Evolutionary conservation across 2,329 filamentous ascomycete genomes (phyloP).

Genomic region (Trichoderma koningiopsis): DNA sequence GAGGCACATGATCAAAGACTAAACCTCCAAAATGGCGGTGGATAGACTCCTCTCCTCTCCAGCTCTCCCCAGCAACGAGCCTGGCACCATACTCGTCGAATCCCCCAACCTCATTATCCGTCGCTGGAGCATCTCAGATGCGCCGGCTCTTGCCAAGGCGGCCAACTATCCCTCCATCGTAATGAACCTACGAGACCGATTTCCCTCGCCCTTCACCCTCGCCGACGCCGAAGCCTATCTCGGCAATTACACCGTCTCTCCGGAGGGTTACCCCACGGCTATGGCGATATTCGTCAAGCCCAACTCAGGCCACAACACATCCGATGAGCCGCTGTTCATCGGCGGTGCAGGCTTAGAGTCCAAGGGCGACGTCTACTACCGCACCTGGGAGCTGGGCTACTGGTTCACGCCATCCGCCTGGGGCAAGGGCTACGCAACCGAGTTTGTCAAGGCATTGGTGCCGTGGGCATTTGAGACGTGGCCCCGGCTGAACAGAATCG

Average conservation of each 20-base stretch:
- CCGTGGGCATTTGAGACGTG: conserved; percentile 49
- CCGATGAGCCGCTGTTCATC: conserved; percentile 33
- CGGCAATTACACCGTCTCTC: conserved; percentile 26
- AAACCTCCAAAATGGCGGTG: neutral
- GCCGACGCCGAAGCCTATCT: conserved; percentile 44
- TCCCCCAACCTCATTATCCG: conserved; percentile 45
- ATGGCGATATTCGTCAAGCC: conserved; percentile 42
- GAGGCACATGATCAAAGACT: too few relatives aligned
- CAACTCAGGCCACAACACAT: conserved; percentile 33
- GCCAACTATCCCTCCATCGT: conserved; percentile 45
- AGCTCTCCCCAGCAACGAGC: conserved; percentile 33
- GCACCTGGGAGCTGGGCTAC: conserved; percentile 53
- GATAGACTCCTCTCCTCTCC: conserved; percentile 30
- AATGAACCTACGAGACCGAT: conserved; percentile 46
- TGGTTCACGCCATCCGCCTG: conserved; percentile 47
- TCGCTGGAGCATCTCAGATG: conserved; percentile 44
- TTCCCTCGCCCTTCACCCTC: conserved; percentile 50
- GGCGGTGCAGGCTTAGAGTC: conserved; percentile 47
- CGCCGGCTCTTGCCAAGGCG: conserved; percentile 36
- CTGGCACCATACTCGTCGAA: conserved; percentile 37
- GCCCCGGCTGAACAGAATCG: conserved; percentile 38
- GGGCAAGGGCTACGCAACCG: conserved; percentile 50
- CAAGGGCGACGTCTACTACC: conserved; percentile 43
- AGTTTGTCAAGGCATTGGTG: conserved; percentile 43
- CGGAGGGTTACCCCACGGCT: conserved; percentile 34